Conservation (phyloP, 805 yeast species). For the Metschnikowia amazonensis region DNA sequence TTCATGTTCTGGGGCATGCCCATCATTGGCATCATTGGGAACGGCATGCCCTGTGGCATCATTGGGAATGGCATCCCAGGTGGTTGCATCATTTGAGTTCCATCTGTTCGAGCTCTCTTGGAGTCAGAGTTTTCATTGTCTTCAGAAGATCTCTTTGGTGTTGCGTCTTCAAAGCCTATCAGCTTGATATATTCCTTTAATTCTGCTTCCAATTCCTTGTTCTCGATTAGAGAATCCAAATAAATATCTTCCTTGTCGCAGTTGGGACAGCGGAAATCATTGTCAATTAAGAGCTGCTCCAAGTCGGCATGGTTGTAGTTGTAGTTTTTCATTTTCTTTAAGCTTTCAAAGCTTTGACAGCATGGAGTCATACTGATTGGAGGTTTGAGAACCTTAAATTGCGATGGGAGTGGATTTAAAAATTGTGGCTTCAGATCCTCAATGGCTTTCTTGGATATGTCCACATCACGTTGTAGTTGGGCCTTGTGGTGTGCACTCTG, state of each 20-base stretch:
- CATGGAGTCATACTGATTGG: conserved; percentile 82
- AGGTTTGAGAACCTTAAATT: conserved; percentile 49
- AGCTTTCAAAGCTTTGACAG: conserved; percentile 54
- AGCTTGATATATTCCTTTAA: conserved; percentile 49
- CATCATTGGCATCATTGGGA: conserved; percentile 19
- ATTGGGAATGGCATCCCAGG: conserved; percentile 17
- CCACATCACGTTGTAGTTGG: conserved; percentile 49
- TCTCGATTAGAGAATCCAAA: conserved; percentile 65
- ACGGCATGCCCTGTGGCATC: conserved; percentile 16
- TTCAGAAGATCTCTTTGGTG: conserved; percentile 11
- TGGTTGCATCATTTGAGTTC: conserved; percentile 12
- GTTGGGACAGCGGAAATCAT: conserved; percentile 87
- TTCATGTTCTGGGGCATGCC: conserved; percentile 17
- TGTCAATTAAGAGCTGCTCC: conserved; percentile 57
- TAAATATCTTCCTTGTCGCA: conserved; percentile 72
- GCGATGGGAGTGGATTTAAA: conserved; percentile 56
- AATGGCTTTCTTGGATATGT: conserved; percentile 28
- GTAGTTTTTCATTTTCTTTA: conserved; percentile 49
- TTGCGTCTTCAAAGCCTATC: conserved; percentile 36
- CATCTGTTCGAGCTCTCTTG: conserved; percentile 25
- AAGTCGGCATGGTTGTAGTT: conserved; percentile 36
- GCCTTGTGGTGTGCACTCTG: conserved; percentile 45
- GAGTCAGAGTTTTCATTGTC: conserved; percentile 19
- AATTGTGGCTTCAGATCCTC: conserved; percentile 40
- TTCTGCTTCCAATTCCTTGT: conserved; percentile 53